Base-by-base conservation (phyloP, 345 rosid species). In the Pugionium dolabratum region DNA sequence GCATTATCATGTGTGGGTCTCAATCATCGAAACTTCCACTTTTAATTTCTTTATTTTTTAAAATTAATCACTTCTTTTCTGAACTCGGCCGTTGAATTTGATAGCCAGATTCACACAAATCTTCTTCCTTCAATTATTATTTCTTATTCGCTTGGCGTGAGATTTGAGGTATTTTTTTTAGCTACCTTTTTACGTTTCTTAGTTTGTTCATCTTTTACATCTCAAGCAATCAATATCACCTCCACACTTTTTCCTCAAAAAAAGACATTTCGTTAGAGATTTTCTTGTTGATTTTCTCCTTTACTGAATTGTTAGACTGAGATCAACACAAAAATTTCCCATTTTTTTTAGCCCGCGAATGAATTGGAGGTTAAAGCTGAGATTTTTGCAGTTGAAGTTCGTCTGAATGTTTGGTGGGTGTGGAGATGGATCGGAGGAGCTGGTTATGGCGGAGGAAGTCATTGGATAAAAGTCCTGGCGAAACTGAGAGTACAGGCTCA, bases 401-500 rank as follows among this genome's bases (percentile, higher is more conserved):
- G 64, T 75, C 30, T 74, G 70, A 61, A 56, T 70, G 69, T 48
- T 54, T 41, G 64, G 64, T 69, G 79, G 50, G 37, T 47, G 9
- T 47, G 73, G 35, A 51, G 59, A 72, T 72, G 69, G 96, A 89
- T 76, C 76, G 92, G 59, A 77, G 90, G 54, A 85, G 88, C 57
- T 89, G 96, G 93, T 54, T 89, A 37, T 86, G 96, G 96, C 79
- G 86, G 48, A 76, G 84, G 59, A 85, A 83, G 69, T 86, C 96
- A 2, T 80, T 86, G 1, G 90, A 84, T 76, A 76, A 79, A 72
- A 84, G 89, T 57, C 86, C 88, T 0, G 89, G 82, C 2, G 86
- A 86, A 73, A 82, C 91, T 1, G 91, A 86, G 75, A 81, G 89
- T 47, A 79, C 77, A 2, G 86, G 88, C 10, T 88, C 96, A 1